phyloP scores from a whole-genome alignment of 306 rosid species.

The Pyrus bretschneideri region DNA sequence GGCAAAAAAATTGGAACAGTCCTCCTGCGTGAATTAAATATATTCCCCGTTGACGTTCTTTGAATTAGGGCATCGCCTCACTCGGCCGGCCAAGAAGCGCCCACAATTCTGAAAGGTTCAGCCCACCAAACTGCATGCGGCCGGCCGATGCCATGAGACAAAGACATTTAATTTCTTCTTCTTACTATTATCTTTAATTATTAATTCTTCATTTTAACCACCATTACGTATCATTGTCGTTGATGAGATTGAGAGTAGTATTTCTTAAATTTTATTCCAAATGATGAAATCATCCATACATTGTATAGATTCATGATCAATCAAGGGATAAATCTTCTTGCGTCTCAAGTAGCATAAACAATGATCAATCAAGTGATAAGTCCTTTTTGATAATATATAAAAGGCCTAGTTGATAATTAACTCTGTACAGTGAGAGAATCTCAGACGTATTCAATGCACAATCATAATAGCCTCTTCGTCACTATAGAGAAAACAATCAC shows the following conservation, averaged over 20 bases:
- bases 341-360: neutral
- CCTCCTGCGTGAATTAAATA: neutral
- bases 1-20: neutral
- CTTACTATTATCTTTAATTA: neutral
- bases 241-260: neutral
- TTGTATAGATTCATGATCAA: neutral
- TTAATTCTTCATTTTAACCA: too few species aligned
- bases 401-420: neutral
- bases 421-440: neutral
- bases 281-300: neutral
- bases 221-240: neutral
- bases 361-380: neutral
- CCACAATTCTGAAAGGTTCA: neutral
- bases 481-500: too few species aligned
- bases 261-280: neutral
- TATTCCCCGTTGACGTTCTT: conserved; percentile 16
- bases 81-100: neutral
- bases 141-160: neutral
- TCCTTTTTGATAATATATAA: neutral
- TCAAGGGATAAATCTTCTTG: neutral
- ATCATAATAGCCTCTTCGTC: too few species aligned
- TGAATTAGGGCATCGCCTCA: neutral
- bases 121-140: neutral
- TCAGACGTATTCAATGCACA: too few species aligned
- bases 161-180: neutral